Conservation (phyloP, 768 basidiomycete genomes). For the Tephrocybe sp. region DNA sequence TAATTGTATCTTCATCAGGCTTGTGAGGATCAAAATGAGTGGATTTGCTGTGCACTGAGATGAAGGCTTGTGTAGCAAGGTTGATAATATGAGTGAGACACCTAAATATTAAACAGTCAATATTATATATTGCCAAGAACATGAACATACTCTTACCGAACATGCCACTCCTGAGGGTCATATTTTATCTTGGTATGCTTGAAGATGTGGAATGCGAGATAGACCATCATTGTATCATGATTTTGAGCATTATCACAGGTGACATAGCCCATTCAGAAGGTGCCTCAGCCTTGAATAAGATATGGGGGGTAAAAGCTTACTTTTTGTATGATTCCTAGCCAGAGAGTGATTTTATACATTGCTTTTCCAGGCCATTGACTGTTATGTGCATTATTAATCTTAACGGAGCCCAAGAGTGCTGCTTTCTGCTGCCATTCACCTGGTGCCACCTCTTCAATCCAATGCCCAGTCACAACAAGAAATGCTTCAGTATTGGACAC, state of each 20-base stretch:
- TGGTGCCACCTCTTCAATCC: conserved; percentile 31
- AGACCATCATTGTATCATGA: conserved; percentile 33
- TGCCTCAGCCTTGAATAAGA: not conserved
- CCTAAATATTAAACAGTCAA: conserved; percentile 19
- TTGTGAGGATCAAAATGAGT: conserved; percentile 22
- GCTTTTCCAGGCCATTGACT: conserved; percentile 34
- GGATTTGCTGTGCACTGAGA: conserved; percentile 24
- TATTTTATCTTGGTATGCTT: too few species aligned
- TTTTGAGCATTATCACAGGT: conserved; percentile 39
- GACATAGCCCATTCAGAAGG: conserved; percentile 30
- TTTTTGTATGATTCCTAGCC: conserved; percentile 27
- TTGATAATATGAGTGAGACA: conserved; percentile 32
- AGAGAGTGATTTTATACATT: conserved; percentile 31
- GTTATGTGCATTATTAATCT: conserved; percentile 37
- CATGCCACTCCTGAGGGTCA: too few species aligned
- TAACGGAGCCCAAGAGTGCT: conserved; percentile 34
- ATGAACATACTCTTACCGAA: too few species aligned
- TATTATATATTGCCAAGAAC: too few species aligned
- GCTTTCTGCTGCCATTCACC: conserved; percentile 27
- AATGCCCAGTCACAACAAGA: conserved; percentile 39
- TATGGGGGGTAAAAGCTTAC: conserved; percentile 23
- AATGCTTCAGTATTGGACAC: conserved; percentile 37
- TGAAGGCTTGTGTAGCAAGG: conserved; percentile 30
- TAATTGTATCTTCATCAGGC: too few species aligned
- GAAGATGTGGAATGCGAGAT: conserved; percentile 22